Conservation (phyloP, 164 flowering plant genomes). For the Nymphaea colorata region DNA sequence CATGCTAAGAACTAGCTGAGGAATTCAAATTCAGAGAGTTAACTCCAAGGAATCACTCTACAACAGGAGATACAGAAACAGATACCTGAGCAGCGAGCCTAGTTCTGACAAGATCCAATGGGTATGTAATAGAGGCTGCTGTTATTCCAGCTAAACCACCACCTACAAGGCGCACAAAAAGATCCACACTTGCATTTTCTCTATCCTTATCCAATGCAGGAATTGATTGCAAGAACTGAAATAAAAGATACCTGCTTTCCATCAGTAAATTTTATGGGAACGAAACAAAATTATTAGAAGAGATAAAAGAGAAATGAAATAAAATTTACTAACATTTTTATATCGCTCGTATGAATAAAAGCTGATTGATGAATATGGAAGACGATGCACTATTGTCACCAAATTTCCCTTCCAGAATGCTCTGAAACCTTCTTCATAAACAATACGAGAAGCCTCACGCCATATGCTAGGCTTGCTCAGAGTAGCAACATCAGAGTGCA, state of each 20-base stretch:
- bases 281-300: neutral
- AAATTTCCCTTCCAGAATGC: constrained; percentile 90
- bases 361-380: constrained; percentile 74
- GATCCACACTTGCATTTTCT: constrained; percentile 25
- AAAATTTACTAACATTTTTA: constrained; percentile 36
- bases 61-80: neutral
- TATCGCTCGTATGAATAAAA: constrained; percentile 72
- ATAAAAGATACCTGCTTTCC: neutral
- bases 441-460: constrained; percentile 69
- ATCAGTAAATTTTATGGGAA: neutral
- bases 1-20: no score
- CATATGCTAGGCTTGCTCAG: constrained; percentile 53
- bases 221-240: constrained; percentile 48
- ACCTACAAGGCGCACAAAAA: constrained; percentile 48
- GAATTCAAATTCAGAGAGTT: no score
- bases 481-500: constrained; percentile 59
- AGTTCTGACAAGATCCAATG: constrained; percentile 81
- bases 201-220: constrained; percentile 30
- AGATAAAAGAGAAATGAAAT: neutral
- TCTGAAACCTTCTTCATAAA: constrained; percentile 64
- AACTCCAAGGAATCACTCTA: no score
- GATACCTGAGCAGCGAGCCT: constrained; percentile 86
- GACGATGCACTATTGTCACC: constrained; percentile 79
- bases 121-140: constrained; percentile 72
- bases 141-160: constrained; percentile 86